These are phyloP conservation scores for Rutidosis leptorrhynchoides DNA, from an alignment of 129 eudicot species.

Conservation along the genomic window DNA sequence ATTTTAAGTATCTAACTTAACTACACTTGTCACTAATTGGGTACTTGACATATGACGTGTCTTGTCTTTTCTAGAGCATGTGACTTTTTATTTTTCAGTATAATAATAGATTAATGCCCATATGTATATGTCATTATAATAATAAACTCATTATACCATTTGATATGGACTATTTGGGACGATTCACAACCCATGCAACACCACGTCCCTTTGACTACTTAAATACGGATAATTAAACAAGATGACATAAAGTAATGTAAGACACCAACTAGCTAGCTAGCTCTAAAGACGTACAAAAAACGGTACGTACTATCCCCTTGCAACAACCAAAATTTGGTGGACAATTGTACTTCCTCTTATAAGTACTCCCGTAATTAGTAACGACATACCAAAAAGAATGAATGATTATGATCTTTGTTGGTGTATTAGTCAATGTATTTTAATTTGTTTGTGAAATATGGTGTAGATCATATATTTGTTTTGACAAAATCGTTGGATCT, in stretches of 20 bases:
- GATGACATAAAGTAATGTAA: background rate
- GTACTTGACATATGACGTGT: slow-evolving; percentile 1
- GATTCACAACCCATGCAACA: background rate
- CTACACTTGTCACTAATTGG: slow-evolving; percentile 9
- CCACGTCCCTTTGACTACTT: background rate
- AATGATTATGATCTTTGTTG: no score
- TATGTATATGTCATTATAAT: background rate
- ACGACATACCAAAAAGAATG: background rate
- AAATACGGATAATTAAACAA: no score
- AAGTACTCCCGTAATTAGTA: background rate
- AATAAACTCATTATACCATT: background rate
- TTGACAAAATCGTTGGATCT: no score
- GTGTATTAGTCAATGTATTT: background rate
- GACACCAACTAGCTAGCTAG: background rate
- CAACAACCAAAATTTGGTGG: background rate
- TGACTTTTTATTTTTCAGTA: background rate
- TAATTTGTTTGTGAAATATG: background rate
- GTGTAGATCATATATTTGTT: no score
- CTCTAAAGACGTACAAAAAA: background rate
- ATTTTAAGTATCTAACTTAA: slow-evolving; percentile 2
- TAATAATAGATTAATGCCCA: background rate
- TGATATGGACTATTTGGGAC: background rate
- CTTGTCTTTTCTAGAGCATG: background rate
- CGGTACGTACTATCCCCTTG: background rate
- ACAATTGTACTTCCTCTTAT: no score